These are phyloP conservation scores for Intubia oerlemansii DNA, from an alignment of 2,329 filamentous ascomycete species.

Conservation along the genomic window DNA sequence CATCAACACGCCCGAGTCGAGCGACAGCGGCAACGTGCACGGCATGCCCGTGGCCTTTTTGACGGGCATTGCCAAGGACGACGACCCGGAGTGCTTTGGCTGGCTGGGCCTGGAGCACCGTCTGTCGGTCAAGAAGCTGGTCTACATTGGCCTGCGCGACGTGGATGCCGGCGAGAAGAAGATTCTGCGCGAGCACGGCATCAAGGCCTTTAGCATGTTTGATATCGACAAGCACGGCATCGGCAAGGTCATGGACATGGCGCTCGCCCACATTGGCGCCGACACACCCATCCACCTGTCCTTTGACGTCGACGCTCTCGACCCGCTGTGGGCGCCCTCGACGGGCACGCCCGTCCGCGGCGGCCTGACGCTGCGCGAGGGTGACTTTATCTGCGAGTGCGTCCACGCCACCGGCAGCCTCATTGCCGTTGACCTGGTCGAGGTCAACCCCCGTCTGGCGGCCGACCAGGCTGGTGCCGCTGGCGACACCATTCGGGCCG, in stretches of 20 bases:
- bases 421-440: conserved; percentile 62
- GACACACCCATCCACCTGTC: conserved; percentile 95
- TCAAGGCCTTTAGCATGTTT: conserved; percentile 97
- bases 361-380: conserved; percentile 80
- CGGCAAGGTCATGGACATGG: conserved; percentile 92
- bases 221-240: conserved; percentile 90
- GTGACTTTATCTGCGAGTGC: conserved; percentile 86
- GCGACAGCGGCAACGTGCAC: conserved; percentile 81
- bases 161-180: conserved; percentile 89
- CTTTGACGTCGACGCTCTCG: conserved; percentile 90
- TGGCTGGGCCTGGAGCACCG: conserved; percentile 62
- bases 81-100: conserved; percentile 63
- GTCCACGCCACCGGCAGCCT: conserved; percentile 63
- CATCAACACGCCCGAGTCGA: conserved; percentile 89
- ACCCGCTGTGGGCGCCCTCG: conserved; percentile 89
- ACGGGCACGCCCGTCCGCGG: conserved; percentile 90
- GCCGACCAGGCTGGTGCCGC: conserved; percentile 39
- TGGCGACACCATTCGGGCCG: conserved; percentile 70
- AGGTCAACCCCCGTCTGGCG: conserved; percentile 58
- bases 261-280: conserved; percentile 79
- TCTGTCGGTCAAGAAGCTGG: conserved; percentile 59
- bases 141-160: conserved; percentile 90
- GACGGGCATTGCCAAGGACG: conserved; percentile 61
- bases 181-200: conserved; percentile 68
- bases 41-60: conserved; percentile 94